phyloP scores from a whole-genome alignment of 2,329 filamentous ascomycete species.

The Tolypocladium inflatum region DNA sequence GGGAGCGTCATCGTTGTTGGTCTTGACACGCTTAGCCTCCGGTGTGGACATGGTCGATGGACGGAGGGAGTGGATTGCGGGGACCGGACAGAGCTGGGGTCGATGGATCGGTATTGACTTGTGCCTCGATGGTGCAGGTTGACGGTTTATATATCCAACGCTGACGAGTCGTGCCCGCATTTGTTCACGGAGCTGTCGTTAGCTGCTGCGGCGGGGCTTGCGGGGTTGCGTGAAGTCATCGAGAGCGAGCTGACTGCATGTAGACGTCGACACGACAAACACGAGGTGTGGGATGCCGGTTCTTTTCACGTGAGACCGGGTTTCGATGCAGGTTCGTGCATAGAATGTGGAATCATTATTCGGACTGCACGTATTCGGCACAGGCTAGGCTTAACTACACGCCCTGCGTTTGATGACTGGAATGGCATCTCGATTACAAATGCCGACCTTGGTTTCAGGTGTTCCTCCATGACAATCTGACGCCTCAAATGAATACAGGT shows the following conservation, averaged over 20 bases:
- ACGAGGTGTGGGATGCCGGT: not conserved
- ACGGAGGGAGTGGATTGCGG: not conserved
- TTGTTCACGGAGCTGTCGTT: not conserved
- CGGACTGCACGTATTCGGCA: not conserved
- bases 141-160: not conserved
- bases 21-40: slow-evolving; percentile 18
- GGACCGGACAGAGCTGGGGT: not conserved
- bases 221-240: not conserved
- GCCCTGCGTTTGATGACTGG: not conserved
- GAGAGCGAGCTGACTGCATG: not conserved
- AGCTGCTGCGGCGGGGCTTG: too few relatives aligned
- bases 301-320: too few relatives aligned
- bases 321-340: not conserved
- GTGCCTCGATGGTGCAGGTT: not conserved
- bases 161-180: too few relatives aligned
- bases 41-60: slow-evolving; percentile 11
- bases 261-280: too few relatives aligned
- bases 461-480: too few relatives aligned
- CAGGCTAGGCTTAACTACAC: not conserved
- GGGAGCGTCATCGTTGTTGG: slow-evolving; percentile 30
- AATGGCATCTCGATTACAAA: too few relatives aligned
- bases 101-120: not conserved
- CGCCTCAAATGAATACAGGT: too few relatives aligned
- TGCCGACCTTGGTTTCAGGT: too few relatives aligned
- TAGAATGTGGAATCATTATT: not conserved